phyloP scores from a whole-genome alignment of 2,329 filamentous ascomycete species.

The Calonectria ilicicola region DNA sequence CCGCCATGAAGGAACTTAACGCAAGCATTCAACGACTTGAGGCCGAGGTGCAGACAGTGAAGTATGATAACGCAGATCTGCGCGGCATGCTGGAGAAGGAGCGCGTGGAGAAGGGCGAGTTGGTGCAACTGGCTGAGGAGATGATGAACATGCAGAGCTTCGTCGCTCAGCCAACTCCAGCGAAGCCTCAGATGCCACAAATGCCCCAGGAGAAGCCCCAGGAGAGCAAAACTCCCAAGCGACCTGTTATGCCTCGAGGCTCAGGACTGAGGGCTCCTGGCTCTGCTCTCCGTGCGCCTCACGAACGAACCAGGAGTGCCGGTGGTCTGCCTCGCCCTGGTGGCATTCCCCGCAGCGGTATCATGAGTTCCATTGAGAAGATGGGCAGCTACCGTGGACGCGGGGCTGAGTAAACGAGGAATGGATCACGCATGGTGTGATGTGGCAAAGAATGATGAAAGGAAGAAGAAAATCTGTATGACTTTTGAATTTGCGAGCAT shows the following conservation, averaged over 20 bases:
- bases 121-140: slow-evolving; percentile 85
- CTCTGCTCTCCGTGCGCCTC: slow-evolving; percentile 56
- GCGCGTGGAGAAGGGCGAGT: slow-evolving; percentile 84
- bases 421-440: slow-evolving; percentile 12
- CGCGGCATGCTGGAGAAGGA: slow-evolving; percentile 77
- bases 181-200: slow-evolving; percentile 37
- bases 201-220: slow-evolving; percentile 36
- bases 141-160: slow-evolving; percentile 78
- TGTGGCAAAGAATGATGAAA: slow-evolving; percentile 38
- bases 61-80: slow-evolving; percentile 76
- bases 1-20: slow-evolving; percentile 76
- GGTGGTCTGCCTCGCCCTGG: slow-evolving; percentile 63
- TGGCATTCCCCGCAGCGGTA: slow-evolving; percentile 70
- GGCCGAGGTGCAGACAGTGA: slow-evolving; percentile 77
- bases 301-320: slow-evolving; percentile 59
- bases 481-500: slow-evolving; percentile 37
- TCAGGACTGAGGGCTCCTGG: slow-evolving; percentile 73
- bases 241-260: slow-evolving; percentile 54
- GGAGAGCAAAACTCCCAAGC: slow-evolving; percentile 50
- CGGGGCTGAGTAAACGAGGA: slow-evolving; percentile 41
- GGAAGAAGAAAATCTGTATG: slow-evolving; percentile 36
- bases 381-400: slow-evolving; percentile 77
- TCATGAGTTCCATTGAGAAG: slow-evolving; percentile 88
- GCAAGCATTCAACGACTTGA: slow-evolving; percentile 82
- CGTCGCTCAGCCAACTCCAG: slow-evolving; percentile 44